Percentiles rank a stretch among this genome's conserved stretches.
phyloP scores from a whole-genome alignment of 345 rosid species.

The Syzygium aromaticum region DNA sequence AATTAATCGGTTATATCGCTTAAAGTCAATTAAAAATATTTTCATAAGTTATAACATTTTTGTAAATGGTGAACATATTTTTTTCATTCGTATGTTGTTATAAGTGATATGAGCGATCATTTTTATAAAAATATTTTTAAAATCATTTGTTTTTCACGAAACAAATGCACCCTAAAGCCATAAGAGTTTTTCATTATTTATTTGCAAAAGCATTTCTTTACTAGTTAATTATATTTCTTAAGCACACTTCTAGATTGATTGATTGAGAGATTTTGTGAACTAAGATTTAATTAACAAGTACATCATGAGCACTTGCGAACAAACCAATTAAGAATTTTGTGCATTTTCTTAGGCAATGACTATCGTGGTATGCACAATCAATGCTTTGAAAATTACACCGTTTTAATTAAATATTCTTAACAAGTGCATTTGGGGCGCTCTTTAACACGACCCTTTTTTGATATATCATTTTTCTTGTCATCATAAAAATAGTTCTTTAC shows the following conservation, averaged over 20 bases:
- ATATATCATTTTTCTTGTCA: neutral
- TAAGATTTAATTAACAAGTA: neutral
- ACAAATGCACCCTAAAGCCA: neutral
- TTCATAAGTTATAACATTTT: neutral
- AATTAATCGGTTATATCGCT: rapidly evolving
- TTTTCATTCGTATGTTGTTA: rapidly evolving
- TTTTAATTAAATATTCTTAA: neutral
- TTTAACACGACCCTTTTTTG: neutral
- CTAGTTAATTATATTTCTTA: neutral
- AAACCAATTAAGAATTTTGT: neutral
- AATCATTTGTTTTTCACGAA: neutral
- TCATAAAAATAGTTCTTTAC: neutral
- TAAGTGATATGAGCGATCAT: rapidly evolving
- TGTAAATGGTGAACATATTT: neutral
- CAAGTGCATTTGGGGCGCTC: neutral
- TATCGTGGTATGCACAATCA: neutral
- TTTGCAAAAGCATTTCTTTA: neutral
- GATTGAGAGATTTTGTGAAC: neutral
- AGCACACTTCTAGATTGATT: neutral
- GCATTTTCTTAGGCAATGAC: neutral
- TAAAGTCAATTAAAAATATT: neutral
- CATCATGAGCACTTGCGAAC: neutral
- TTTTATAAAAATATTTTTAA: neutral
- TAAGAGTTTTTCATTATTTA: neutral
- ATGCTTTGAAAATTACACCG: neutral